Evolutionary conservation across 164 flowering plant species (phyloP).

Genomic region (Cinnamomum micranthum): DNA sequence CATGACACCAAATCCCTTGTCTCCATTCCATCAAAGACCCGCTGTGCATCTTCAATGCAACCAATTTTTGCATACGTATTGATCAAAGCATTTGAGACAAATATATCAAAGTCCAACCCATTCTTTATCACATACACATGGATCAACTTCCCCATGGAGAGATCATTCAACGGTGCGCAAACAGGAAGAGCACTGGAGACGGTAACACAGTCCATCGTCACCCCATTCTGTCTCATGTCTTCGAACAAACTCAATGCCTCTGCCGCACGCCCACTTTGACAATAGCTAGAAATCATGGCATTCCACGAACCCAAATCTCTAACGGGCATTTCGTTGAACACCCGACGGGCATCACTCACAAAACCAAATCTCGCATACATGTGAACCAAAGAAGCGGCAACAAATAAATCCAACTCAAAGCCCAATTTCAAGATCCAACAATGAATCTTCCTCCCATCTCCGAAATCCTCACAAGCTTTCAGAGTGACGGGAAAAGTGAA

Average conservation of each 20-base stretch:
- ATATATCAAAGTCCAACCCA: slow-evolving; percentile 48
- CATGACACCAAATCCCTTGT: slow-evolving; percentile 56
- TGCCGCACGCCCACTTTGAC: slow-evolving; percentile 44
- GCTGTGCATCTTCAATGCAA: slow-evolving; percentile 28
- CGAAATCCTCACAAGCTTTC: slow-evolving; percentile 50
- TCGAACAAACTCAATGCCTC: slow-evolving; percentile 45
- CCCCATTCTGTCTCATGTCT: slow-evolving; percentile 42
- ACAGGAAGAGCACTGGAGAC: slow-evolving; percentile 49
- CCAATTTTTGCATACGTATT: slow-evolving; percentile 62
- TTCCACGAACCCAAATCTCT: slow-evolving; percentile 68
- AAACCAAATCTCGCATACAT: slow-evolving; percentile 52
- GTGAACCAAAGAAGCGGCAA: slow-evolving; percentile 63
- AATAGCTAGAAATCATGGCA: slow-evolving; percentile 58
- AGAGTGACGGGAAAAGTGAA: slow-evolving; percentile 65
- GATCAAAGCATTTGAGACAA: slow-evolving; percentile 64
- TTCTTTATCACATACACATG: slow-evolving; percentile 54
- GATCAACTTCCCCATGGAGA: slow-evolving; percentile 30
- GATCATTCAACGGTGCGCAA: slow-evolving; percentile 44
- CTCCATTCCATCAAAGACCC: slow-evolving; percentile 46
- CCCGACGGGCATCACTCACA: slow-evolving; percentile 31
- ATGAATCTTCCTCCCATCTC: slow-evolving; percentile 52
- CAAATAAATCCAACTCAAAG: slow-evolving; percentile 53
- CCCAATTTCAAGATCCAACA: slow-evolving; percentile 53
- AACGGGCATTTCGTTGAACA: slow-evolving; percentile 53
- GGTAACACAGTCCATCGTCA: slow-evolving; percentile 51